Evolutionary conservation across 805 yeast genomes (phyloP).

Genomic region (Hanseniaspora nectarophila): DNA sequence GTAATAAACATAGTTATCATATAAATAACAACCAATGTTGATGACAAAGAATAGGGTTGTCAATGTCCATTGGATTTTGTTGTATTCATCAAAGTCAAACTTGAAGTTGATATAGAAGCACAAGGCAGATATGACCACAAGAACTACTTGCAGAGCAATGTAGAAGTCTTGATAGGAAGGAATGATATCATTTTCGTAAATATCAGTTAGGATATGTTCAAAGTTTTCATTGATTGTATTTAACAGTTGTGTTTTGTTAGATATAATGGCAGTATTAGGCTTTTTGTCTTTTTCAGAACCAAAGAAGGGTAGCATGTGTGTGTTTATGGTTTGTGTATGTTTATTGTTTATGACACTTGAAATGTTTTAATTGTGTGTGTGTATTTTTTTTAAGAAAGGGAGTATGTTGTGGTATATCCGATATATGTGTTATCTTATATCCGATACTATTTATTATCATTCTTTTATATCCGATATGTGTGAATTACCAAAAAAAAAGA

Average conservation of each 20-base stretch:
- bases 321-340: background rate
- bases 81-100: background rate
- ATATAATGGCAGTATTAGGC: background rate
- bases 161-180: background rate
- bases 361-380: background rate
- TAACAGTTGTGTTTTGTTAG: background rate
- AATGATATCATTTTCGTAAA: background rate
- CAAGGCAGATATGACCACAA: background rate
- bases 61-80: background rate
- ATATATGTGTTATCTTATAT: background rate
- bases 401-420: background rate
- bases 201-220: background rate
- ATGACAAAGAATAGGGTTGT: background rate
- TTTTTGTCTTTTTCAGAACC: background rate
- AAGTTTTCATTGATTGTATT: constrained; percentile 1
- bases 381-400: background rate
- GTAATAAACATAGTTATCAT: background rate
- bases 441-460: too few species aligned
- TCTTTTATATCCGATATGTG: background rate
- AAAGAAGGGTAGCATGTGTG: background rate
- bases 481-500: too few species aligned
- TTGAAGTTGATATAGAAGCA: constrained; percentile 1
- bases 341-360: too few species aligned
- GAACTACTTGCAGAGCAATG: background rate
- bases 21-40: background rate